Base-by-base conservation (phyloP, 371 early-diverging fungal genomes). In the Mortierella sp. region DNA sequence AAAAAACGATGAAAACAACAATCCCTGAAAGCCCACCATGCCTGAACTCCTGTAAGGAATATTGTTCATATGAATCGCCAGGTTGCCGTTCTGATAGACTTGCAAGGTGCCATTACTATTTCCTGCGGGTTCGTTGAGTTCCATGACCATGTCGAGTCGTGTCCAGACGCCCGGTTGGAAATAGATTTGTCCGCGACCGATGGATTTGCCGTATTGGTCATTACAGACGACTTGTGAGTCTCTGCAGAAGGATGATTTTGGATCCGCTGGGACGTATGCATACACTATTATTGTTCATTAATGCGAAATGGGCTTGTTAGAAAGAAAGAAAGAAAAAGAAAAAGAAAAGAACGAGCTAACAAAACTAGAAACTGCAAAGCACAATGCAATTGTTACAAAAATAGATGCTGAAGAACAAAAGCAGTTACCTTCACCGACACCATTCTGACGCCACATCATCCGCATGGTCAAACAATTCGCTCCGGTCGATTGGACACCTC, bases 1-100 rank as follows among this genome's bases (percentile, higher is more conserved):
- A 79, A 90, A 91, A 80, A 91, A 91, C 0, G 90, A 90, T 14
- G 90, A 90, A 73, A 91, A 91, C 88, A 90, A 88, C 53, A 91
- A 53, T 24, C 88, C 86, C 11, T 90, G 87, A 34, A 90, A 80
- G 24, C 87, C 90, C 21, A 90, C 87, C 87, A 87, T 87, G 13
- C 83, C 83, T 9, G 83, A 76, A 28, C 90, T 78, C n/a, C 89
- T 87, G 71, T 90, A 91, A 1, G 83, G 81, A 0, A 91, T 43
- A 24, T 83, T 75, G 40, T 76, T 82, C 74, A 83, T 81, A 53
- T 82, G 78, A 26, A 91, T 80, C n/a, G 86, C 88, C 37, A 82
- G 67, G 19, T 78, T 79, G 11, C 89, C 90, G 69, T 91, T 88
- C 71, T 86, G 79, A 83, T 90, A 90, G 16, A 91, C 88, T 59